phyloP scores from a whole-genome alignment of 768 basidiomycete genomes.

The Tephrocybe sp. region DNA sequence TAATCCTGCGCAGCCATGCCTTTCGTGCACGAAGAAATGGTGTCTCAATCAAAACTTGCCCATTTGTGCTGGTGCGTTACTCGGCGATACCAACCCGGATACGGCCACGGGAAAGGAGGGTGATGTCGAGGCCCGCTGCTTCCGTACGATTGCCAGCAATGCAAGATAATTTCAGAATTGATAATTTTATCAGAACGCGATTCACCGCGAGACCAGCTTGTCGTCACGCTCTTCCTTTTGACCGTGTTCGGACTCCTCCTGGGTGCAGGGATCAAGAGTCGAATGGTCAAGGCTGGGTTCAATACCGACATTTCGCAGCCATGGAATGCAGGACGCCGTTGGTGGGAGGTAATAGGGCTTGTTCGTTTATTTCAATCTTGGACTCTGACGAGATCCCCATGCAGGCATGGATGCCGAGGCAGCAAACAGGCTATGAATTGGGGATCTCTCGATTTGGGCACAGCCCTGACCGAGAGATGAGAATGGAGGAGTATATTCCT shows the following conservation, averaged over 20 bases:
- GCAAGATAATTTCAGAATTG: slow-evolving; percentile 8
- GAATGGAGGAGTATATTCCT: slow-evolving; percentile 46
- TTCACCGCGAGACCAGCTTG: slow-evolving; percentile 92
- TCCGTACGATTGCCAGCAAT: slow-evolving; percentile 61
- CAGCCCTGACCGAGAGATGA: slow-evolving; percentile 34
- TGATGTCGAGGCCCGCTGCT: slow-evolving; percentile 94
- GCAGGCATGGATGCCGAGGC: slow-evolving; percentile 58
- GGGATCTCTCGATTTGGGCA: slow-evolving; percentile 46
- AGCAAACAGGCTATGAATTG: slow-evolving; percentile 44
- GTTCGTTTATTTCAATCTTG: slow-evolving; percentile 10
- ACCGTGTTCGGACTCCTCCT: slow-evolving; percentile 85
- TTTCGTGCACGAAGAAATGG: slow-evolving; percentile 94
- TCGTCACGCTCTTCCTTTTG: slow-evolving; percentile 88
- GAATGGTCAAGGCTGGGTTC: slow-evolving; percentile 78
- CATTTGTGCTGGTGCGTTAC: slow-evolving; percentile 77
- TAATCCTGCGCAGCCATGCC: slow-evolving; percentile 85
- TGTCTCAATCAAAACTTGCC: slow-evolving; percentile 88
- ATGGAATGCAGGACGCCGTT: slow-evolving; percentile 64
- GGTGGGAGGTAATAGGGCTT: slow-evolving; percentile 87
- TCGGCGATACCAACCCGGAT: slow-evolving; percentile 89
- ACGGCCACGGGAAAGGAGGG: slow-evolving; percentile 94
- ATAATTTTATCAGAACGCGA: slow-evolving; percentile 69
- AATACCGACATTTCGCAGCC: slow-evolving; percentile 49
- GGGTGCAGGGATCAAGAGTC: slow-evolving; percentile 79
- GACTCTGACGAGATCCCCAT: slow-evolving; percentile 6